phyloP scores from a whole-genome alignment of 78 protist species.

The Dictyostelium capitatum region DNA sequence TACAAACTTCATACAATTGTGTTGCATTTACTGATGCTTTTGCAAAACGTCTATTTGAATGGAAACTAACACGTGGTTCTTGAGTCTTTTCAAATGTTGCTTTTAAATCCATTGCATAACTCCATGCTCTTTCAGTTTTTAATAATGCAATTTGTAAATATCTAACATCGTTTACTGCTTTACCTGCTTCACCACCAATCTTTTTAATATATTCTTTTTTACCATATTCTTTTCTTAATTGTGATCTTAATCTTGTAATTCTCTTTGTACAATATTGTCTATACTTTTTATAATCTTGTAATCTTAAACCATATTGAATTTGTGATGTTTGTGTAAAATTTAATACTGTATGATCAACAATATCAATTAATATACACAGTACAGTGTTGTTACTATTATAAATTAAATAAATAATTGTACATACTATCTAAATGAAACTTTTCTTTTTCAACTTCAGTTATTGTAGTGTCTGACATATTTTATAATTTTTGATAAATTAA shows the following conservation, averaged over 20 bases:
- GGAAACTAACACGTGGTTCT: slow-evolving; percentile 2
- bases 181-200: neutral
- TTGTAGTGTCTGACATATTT: neutral
- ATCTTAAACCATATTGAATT: slow-evolving; percentile 70
- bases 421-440: slow-evolving; percentile 39
- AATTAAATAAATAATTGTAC: neutral
- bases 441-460: neutral
- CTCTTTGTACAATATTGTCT: slow-evolving; percentile 61
- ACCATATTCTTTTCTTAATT: slow-evolving; percentile 48
- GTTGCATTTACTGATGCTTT: slow-evolving; percentile 44
- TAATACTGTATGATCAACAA: slow-evolving; percentile 17
- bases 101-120: slow-evolving; percentile 58
- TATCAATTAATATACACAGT: no score
- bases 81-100: slow-evolving; percentile 24
- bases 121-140: slow-evolving; percentile 70
- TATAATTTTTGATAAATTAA: no score
- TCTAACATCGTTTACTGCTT: slow-evolving; percentile 28
- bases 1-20: slow-evolving; percentile 24
- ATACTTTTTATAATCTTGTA: slow-evolving; percentile 40
- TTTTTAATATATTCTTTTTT: slow-evolving; percentile 28
- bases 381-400: neutral
- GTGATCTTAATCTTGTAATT: slow-evolving; percentile 19
- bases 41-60: slow-evolving; percentile 43
- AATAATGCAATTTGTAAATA: slow-evolving; percentile 48
- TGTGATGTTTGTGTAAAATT: slow-evolving; percentile 78